Percentiles rank a stretch among this genome's conserved stretches.
phyloP scores from a whole-genome alignment of 2,329 filamentous ascomycete species.

The Verticillium alfalfae region DNA sequence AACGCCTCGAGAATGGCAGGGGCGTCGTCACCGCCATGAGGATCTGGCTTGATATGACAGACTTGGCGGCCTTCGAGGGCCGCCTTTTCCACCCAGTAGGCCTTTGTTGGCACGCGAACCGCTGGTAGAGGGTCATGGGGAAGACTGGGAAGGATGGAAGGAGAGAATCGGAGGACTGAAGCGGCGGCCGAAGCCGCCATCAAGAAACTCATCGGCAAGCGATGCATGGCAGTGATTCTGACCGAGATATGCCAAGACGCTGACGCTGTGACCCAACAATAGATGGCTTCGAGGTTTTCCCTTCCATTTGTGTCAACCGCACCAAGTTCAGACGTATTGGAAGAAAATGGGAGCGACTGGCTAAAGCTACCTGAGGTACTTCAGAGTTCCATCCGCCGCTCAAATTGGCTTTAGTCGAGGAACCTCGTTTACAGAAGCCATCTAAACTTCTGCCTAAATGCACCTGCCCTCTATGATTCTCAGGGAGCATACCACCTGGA shows the following conservation, averaged over 20 bases:
- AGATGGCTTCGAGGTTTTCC: not conserved
- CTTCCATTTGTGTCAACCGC: no score
- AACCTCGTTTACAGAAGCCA: no score
- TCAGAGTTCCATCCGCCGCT: no score
- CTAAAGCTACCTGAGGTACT: no score
- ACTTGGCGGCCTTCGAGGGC: slow-evolving; percentile 20
- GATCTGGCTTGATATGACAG: slow-evolving; percentile 20
- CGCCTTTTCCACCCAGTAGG: slow-evolving; percentile 27
- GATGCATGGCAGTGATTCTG: not conserved
- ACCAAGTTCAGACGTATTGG: no score
- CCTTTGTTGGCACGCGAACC: not conserved
- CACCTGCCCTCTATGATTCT: no score
- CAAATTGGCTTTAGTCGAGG: no score
- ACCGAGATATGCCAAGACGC: not conserved
- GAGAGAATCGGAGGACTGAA: not conserved
- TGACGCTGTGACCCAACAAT: no score
- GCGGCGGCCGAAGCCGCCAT: not conserved
- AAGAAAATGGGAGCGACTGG: no score
- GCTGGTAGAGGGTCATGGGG: not conserved
- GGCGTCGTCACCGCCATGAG: slow-evolving; percentile 22
- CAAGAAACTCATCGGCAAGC: not conserved
- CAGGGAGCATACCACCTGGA: no score
- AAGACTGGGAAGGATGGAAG: not conserved
- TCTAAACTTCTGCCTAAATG: no score
- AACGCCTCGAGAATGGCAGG: slow-evolving; percentile 23